phyloP scores from a whole-genome alignment of 768 basidiomycete genomes.

The Lactarius quietus region DNA sequence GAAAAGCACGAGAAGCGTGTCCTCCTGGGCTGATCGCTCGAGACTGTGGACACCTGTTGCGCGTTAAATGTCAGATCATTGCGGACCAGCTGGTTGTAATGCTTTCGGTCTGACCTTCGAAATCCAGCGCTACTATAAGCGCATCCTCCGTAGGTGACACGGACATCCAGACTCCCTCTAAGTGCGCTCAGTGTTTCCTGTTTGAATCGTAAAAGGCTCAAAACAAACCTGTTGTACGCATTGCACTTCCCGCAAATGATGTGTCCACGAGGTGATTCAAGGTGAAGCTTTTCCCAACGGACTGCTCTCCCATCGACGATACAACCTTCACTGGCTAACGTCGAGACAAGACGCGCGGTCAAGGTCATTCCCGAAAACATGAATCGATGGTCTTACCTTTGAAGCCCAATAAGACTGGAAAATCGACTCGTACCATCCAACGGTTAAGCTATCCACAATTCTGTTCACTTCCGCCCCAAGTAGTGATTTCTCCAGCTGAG shows the following conservation, averaged over 20 bases:
- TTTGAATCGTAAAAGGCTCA: background rate
- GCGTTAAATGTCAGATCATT: too few relatives aligned
- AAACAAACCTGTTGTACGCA: conserved; percentile 41
- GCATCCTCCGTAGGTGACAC: conserved; percentile 38
- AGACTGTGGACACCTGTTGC: too few relatives aligned
- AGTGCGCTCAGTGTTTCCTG: background rate
- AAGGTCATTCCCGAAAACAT: too few relatives aligned
- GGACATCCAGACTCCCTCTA: conserved; percentile 34
- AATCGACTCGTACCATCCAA: too few relatives aligned
- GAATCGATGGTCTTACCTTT: conserved; percentile 9
- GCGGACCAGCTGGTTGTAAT: too few relatives aligned
- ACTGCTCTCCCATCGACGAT: background rate
- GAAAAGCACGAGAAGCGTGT: background rate
- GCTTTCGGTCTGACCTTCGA: conserved; percentile 44
- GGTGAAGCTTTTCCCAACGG: background rate
- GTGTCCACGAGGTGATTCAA: conserved; percentile 57
- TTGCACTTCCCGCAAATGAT: conserved; percentile 43
- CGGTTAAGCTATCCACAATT: conserved; percentile 28
- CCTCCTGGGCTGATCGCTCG: conserved; percentile 47
- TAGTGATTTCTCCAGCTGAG: conserved; percentile 47
- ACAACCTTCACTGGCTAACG: conserved; percentile 57
- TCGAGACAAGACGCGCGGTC: background rate
- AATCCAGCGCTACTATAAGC: conserved; percentile 56
- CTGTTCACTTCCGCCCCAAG: conserved; percentile 48
- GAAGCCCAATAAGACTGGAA: too few relatives aligned